Base-by-base conservation (phyloP, 1,284 basidiomycete species). In the Malassezia sp. region DNA sequence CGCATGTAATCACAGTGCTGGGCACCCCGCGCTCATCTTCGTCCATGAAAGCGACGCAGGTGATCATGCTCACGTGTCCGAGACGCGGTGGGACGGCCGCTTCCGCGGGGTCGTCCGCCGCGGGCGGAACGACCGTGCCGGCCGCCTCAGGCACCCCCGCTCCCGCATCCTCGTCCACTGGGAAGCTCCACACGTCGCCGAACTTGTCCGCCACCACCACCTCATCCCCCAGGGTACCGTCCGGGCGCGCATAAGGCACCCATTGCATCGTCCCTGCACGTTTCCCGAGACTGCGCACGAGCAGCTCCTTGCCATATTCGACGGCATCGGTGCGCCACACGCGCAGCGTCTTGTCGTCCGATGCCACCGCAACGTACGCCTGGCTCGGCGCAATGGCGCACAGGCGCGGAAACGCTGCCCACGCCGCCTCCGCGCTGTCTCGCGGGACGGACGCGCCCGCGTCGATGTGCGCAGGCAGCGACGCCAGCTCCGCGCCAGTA, bases 1-100 rank as follows among this genome's bases (percentile, higher is more conserved):
- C 65, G 15, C 57, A 52, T 0, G 59, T 62, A 33, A 67, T 45
- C 30, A 67, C 54, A 0, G 44, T 27, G 20, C 44, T 48, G 5
- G 60, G 55, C 17, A 52, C 35, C 10, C 38, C 35, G 4, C 28
- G 8, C 10, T 34, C 39, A 5, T 40, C 32, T 23, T 29, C 39
- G 9, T 52, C 50, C n/a, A 60, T 44, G 39, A 66, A 61, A 33
- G 54, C 54, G 10, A 60, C 38, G 34, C 51, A 55, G 27, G 63
- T 61, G 31, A 66, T 36, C 61, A 66, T 61, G 42, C 61, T 60
- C 15, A 63, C 61, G 37, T 66, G 63, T 3, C 63, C 63, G 28
- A 66, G 30, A 5, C 59, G 54, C 23, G 62, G 62, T 39, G 45
- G 47, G 44, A 58, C 42, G 15, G 56, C 54, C 18, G 50, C 30